A percentile compares a stretch with the other conserved stretches of the same genome.
Evolutionary conservation across 2,329 filamentous ascomycete genomes (phyloP).

Genomic region (Pseudocercospora cruenta): DNA sequence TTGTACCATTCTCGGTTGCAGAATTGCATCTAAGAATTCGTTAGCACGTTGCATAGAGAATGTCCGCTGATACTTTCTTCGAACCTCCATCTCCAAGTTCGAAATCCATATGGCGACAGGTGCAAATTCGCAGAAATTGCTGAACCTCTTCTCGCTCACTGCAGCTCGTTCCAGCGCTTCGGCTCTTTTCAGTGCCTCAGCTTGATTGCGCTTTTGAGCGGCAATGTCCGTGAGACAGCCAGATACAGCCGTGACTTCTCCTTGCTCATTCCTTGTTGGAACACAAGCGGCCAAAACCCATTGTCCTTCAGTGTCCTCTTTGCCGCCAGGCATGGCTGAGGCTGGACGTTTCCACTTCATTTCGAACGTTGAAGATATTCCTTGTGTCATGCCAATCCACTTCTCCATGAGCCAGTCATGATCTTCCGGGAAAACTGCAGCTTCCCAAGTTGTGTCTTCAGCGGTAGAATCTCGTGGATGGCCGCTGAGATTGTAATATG

Average conservation of each 20-base stretch:
- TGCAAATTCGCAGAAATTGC: constrained; percentile 38
- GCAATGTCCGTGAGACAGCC: constrained; percentile 35
- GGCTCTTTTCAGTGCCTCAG: constrained; percentile 46
- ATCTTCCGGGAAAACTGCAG: constrained; percentile 27
- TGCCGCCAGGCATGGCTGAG: constrained; percentile 8
- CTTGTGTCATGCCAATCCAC: constrained; percentile 21
- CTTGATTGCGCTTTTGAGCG: constrained; percentile 30
- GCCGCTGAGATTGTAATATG: constrained; percentile 27
- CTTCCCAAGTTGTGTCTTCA: constrained; percentile 16
- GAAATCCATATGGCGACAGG: constrained; percentile 39
- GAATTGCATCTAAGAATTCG: constrained; percentile 42
- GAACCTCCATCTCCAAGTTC: constrained; percentile 20
- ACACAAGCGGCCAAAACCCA: constrained; percentile 32
- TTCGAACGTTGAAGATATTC: constrained; percentile 25
- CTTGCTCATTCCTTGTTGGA: constrained; percentile 22
- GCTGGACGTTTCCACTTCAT: constrained; percentile 26
- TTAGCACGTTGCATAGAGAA: neutral
- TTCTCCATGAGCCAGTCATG: constrained; percentile 10
- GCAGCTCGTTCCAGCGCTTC: constrained; percentile 44
- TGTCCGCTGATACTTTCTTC: neutral
- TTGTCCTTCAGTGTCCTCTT: constrained; percentile 22
- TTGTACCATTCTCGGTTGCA: constrained; percentile 54
- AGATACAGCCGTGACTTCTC: constrained; percentile 25
- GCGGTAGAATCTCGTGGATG: constrained; percentile 13
- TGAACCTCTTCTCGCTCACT: constrained; percentile 42